Conservation (phyloP, 257 asterid species). For the Petunia axillaris region DNA sequence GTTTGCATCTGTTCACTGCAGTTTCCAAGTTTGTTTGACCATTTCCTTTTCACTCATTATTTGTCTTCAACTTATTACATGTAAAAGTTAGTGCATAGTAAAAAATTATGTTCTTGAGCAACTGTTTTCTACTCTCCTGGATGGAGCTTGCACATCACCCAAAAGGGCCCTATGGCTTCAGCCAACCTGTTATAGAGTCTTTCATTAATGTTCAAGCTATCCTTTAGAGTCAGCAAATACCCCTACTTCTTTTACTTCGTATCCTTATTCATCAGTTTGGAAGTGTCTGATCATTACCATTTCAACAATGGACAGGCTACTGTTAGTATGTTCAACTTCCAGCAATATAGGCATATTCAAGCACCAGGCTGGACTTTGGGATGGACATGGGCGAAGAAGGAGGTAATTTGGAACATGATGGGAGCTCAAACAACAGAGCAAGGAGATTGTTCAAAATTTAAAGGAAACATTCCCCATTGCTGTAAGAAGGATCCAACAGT, state of each 20-base stretch:
- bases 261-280: conserved; percentile 8
- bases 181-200: neutral
- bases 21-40: neutral
- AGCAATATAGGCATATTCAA: conserved; percentile 63
- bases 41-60: neutral
- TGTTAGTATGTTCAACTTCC: conserved; percentile 67
- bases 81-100: neutral
- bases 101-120: neutral
- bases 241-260: neutral
- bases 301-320: conserved; percentile 41
- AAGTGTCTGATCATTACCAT: conserved; percentile 8
- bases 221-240: neutral
- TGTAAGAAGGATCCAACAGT: conserved; percentile 72
- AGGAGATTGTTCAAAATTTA: conserved; percentile 64
- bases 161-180: neutral
- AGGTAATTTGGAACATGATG: conserved; percentile 65
- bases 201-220: neutral
- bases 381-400: conserved; percentile 74
- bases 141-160: neutral
- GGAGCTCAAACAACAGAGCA: conserved; percentile 64
- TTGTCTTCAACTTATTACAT: conserved; percentile 10
- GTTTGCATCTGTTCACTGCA: neutral
- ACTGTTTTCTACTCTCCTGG: neutral
- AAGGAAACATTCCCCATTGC: conserved; percentile 60
- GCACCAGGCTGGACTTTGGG: conserved; percentile 75